A percentile compares a stretch with the other conserved stretches of the same genome.
These are phyloP conservation scores for Protostelium mycophagum DNA, from an alignment of 78 protist genomes.

Conservation along the genomic window DNA sequence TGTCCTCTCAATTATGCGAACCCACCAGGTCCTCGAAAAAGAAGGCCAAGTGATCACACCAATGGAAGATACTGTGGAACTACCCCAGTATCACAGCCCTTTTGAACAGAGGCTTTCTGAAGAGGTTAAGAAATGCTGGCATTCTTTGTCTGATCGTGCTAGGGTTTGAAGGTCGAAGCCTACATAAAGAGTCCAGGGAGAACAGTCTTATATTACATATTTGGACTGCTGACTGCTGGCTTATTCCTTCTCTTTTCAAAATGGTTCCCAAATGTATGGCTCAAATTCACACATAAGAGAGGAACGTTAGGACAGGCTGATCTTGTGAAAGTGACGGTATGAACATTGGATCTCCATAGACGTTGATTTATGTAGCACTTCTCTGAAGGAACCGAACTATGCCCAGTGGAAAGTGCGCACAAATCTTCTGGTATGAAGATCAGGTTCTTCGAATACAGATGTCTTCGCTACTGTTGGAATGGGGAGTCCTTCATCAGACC, in stretches of 20 bases:
- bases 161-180: neutral
- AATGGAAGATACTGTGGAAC: too few species aligned
- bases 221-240: neutral
- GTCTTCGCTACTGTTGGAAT: neutral
- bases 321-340: neutral
- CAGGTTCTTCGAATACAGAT: neutral
- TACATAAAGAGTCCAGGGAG: neutral
- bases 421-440: neutral
- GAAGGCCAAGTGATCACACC: too few species aligned
- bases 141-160: neutral
- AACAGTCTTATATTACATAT: neutral
- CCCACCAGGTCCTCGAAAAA: too few species aligned
- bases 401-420: neutral
- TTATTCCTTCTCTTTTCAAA: neutral
- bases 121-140: neutral
- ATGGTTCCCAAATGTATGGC: neutral
- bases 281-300: neutral
- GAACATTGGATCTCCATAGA: neutral
- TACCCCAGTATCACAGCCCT: too few species aligned
- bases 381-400: neutral
- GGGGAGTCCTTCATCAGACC: neutral
- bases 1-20: too few species aligned
- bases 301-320: neutral
- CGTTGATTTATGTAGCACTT: neutral
- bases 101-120: neutral